Conservation (phyloP, 305 asterid species). For the Rubia tinctorum region DNA sequence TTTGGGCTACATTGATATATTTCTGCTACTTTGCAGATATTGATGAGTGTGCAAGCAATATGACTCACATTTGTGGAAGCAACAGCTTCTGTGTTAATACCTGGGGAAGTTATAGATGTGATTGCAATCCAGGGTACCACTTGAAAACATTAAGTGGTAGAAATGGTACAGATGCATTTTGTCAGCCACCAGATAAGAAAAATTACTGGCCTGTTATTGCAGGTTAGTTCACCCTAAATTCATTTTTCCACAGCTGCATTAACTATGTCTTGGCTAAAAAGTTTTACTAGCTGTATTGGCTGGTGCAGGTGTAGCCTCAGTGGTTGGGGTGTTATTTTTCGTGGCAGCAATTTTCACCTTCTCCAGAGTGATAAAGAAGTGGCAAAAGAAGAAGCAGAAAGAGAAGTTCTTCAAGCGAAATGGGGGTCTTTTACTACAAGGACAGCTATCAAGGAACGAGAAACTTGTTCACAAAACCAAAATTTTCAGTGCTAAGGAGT, state of each 20-base stretch:
- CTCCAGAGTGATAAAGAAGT: background rate
- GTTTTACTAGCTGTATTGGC: background rate
- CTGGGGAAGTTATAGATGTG: background rate
- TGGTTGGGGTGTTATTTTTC: background rate
- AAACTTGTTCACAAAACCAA: background rate
- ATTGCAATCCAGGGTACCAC: background rate
- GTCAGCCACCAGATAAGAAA: background rate
- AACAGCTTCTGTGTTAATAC: background rate
- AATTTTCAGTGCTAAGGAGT: background rate
- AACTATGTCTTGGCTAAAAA: constrained; percentile 5
- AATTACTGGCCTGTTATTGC: background rate
- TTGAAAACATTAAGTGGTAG: background rate
- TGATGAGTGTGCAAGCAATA: background rate
- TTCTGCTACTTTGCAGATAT: background rate
- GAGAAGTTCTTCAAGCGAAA: background rate
- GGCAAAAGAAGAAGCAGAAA: background rate
- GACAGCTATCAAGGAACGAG: background rate
- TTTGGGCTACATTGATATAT: too few species aligned
- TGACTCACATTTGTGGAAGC: background rate
- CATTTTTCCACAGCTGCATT: too few species aligned
- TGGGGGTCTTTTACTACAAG: background rate
- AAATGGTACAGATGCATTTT: background rate
- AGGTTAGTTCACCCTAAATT: background rate
- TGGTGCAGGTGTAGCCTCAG: background rate
- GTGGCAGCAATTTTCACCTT: background rate